Percentiles rank a stretch among this genome's conserved stretches.
These are phyloP conservation scores for Chalaropsis ovoidea DNA, from an alignment of 2,329 filamentous ascomycete species.

Conservation along the genomic window DNA sequence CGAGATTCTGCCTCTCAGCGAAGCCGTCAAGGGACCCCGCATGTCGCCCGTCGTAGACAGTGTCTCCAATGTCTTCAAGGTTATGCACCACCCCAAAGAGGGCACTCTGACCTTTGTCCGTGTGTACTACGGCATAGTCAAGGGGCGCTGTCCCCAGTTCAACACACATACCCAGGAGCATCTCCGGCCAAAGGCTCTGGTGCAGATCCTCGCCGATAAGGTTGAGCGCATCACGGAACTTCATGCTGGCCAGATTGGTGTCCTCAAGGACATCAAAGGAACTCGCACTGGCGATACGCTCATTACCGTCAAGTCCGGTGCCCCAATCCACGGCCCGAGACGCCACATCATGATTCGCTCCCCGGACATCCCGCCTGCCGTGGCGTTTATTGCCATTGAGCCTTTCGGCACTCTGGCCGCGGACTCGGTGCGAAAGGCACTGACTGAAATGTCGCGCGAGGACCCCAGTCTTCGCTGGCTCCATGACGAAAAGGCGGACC, in stretches of 20 bases:
- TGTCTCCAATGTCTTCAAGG: slow-evolving; percentile 76
- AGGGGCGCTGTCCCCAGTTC: slow-evolving; percentile 65
- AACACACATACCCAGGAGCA: slow-evolving; percentile 75
- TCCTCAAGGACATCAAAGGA: slow-evolving; percentile 78
- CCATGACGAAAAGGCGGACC: slow-evolving; percentile 79
- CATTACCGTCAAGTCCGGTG: slow-evolving; percentile 56
- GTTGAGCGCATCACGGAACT: slow-evolving; percentile 76
- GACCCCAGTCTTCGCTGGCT: slow-evolving; percentile 84
- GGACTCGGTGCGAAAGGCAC: slow-evolving; percentile 64
- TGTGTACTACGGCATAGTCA: slow-evolving; percentile 75
- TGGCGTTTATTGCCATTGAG: slow-evolving; percentile 93
- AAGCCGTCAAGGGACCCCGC: slow-evolving; percentile 35
- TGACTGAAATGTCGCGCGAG: slow-evolving; percentile 73
- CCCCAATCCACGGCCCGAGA: slow-evolving; percentile 56
- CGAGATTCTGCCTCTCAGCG: slow-evolving; percentile 33
- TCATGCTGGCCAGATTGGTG: slow-evolving; percentile 80
- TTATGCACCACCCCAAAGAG: slow-evolving; percentile 75
- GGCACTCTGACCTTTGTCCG: slow-evolving; percentile 86
- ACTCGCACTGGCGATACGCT: slow-evolving; percentile 92
- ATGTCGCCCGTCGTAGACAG: slow-evolving; percentile 32
- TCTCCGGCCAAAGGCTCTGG: slow-evolving; percentile 67
- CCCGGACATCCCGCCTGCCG: slow-evolving; percentile 80
- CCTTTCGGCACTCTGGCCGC: slow-evolving; percentile 66
- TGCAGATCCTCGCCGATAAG: slow-evolving; percentile 84
- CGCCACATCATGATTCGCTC: slow-evolving; percentile 73